A percentile compares a stretch with the other conserved stretches of the same genome.
These are phyloP conservation scores for Nasturtium officinale DNA, from an alignment of 345 rosid genomes.

Conservation along the genomic window DNA sequence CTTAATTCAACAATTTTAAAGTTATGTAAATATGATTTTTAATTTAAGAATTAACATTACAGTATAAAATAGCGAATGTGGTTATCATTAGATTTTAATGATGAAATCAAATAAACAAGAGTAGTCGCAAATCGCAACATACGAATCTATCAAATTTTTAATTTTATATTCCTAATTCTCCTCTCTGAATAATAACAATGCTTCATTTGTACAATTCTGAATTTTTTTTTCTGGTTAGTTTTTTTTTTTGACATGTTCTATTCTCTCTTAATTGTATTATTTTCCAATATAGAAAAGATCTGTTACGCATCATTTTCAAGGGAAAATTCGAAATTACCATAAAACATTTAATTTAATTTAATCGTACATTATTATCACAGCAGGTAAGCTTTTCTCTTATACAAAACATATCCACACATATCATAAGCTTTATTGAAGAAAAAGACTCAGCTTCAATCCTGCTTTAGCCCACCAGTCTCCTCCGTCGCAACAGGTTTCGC, in stretches of 20 bases:
- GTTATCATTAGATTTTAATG: constrained; percentile 7
- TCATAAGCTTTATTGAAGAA: constrained; percentile 23
- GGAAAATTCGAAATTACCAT: constrained; percentile 21
- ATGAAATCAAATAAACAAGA: background rate
- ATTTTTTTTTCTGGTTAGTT: too few species aligned
- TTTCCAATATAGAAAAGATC: background rate
- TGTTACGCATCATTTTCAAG: constrained; percentile 1
- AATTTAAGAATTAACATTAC: background rate
- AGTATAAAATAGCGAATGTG: background rate
- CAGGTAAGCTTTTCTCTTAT: constrained; percentile 5
- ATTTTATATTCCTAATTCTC: background rate
- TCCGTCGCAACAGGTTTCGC: constrained; percentile 16
- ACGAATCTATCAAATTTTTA: background rate
- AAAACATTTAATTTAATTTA: too few species aligned
- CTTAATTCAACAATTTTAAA: background rate
- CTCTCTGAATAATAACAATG: constrained; percentile 12
- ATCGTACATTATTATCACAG: background rate
- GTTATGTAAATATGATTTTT: background rate
- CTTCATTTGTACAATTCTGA: background rate
- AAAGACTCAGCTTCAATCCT: constrained; percentile 35
- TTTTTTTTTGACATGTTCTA: background rate
- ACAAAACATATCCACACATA: constrained; percentile 38
- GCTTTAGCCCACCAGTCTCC: constrained; percentile 31
- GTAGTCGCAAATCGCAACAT: background rate
- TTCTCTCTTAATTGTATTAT: background rate